Conservation (phyloP, 345 rosid genomes). For the Eucalyptus pauciflora region DNA sequence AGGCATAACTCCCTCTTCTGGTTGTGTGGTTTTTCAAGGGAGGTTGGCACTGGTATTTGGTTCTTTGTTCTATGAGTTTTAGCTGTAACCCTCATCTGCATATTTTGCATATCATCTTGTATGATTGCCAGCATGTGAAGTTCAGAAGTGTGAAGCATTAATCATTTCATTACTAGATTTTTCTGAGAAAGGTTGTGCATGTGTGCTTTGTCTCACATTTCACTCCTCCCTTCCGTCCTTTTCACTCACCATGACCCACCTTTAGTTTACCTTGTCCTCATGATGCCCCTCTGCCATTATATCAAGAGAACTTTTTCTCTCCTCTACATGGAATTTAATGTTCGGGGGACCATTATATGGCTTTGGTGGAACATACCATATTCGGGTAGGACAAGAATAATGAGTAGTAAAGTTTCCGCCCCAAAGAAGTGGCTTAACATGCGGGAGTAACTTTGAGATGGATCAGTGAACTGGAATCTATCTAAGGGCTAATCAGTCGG, state of each 20-base stretch:
- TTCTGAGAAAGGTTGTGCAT: not conserved
- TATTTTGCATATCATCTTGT: not conserved
- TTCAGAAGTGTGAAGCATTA: not conserved
- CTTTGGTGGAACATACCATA: not conserved
- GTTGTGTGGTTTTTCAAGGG: not conserved
- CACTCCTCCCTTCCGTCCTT: not conserved
- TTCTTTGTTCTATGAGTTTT: not conserved
- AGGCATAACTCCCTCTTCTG: not conserved
- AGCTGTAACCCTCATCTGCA: not conserved
- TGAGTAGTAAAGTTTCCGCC: not conserved
- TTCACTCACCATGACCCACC: not conserved
- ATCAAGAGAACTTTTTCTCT: not conserved
- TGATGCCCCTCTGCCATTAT: not conserved
- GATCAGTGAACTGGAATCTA: not conserved
- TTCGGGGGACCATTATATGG: not conserved
- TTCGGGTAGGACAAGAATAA: not conserved
- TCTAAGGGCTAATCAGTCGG: not conserved
- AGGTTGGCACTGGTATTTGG: not conserved
- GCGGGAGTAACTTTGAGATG: not conserved
- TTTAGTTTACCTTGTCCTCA: not conserved
- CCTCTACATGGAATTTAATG: not conserved
- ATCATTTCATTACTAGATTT: not conserved
- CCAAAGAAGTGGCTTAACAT: not conserved
- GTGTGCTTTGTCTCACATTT: not conserved
- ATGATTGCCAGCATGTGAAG: not conserved